These are phyloP conservation scores for Hypoxylon subgilvum DNA, from an alignment of 495 filamentous ascomycete species.

Conservation along the genomic window DNA sequence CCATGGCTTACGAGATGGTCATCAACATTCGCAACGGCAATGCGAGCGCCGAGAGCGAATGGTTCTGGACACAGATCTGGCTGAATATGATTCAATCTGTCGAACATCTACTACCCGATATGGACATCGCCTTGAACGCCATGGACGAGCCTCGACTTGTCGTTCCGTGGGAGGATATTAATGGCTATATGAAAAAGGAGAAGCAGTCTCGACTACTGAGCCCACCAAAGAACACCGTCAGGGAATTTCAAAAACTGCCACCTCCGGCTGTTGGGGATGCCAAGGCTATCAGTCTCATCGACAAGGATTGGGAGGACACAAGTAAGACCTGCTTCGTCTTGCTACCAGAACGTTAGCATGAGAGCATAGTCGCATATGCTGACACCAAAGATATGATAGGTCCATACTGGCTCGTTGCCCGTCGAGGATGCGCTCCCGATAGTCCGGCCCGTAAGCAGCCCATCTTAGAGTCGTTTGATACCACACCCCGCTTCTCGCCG, in stretches of 20 bases:
- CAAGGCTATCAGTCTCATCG: conserved; percentile 30
- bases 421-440: conserved; percentile 64
- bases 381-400: conserved; percentile 40
- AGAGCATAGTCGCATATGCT: conserved; percentile 21
- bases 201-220: conserved; percentile 53
- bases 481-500: conserved; percentile 51
- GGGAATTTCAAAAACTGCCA: conserved; percentile 44
- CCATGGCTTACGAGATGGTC: conserved; percentile 61
- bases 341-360: conserved; percentile 1
- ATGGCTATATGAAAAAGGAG: conserved; percentile 61
- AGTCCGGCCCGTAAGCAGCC: conserved; percentile 60
- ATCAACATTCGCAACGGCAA: conserved; percentile 65
- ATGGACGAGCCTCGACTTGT: conserved; percentile 74
- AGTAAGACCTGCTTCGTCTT: conserved; percentile 42
- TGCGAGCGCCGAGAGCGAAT: conserved; percentile 58
- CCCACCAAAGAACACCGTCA: conserved; percentile 40
- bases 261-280: conserved; percentile 38
- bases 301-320: conserved; percentile 52
- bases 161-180: conserved; percentile 69
- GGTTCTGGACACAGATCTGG: conserved; percentile 71
- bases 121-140: conserved; percentile 72
- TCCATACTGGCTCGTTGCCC: conserved; percentile 68
- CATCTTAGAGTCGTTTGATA: conserved; percentile 48
- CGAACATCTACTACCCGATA: conserved; percentile 67
- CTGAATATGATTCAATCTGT: conserved; percentile 62